Conservation (phyloP, 139 green algal species). For the Cymbomonas tetramitiformis region DNA sequence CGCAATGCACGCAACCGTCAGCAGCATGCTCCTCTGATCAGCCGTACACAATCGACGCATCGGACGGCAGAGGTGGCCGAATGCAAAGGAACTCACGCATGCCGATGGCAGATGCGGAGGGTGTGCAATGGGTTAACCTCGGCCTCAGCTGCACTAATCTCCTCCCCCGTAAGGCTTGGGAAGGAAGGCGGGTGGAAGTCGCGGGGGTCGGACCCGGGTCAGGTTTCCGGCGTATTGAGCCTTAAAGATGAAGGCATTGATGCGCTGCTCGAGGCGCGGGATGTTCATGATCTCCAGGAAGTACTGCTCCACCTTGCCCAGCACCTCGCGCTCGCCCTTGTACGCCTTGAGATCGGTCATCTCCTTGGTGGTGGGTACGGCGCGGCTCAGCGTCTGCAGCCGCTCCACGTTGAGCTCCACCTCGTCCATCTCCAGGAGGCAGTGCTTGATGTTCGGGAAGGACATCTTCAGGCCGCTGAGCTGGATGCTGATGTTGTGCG, state of each 20-base stretch:
- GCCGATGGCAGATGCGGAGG: no score
- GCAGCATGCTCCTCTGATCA: no score
- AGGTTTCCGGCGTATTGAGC: neutral
- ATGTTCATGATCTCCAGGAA: constrained; percentile 62
- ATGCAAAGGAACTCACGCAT: no score
- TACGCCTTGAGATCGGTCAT: constrained; percentile 39
- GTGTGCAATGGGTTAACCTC: no score
- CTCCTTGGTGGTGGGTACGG: constrained; percentile 45
- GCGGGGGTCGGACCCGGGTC: no score
- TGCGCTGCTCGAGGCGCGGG: constrained; percentile 46
- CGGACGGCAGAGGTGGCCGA: no score
- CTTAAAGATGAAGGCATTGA: constrained; percentile 48
- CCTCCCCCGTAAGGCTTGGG: no score
- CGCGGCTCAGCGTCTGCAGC: constrained; percentile 39
- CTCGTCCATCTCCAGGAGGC: constrained; percentile 48
- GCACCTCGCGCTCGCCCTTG: constrained; percentile 34
- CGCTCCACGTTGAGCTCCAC: constrained; percentile 43
- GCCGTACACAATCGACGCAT: no score
- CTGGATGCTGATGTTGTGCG: constrained; percentile 71
- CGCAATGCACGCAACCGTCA: no score
- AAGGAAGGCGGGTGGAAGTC: no score
- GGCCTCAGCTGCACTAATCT: no score
- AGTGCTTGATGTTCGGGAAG: constrained; percentile 39
- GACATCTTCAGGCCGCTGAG: constrained; percentile 48
- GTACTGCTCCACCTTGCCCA: constrained; percentile 62